Percentiles rank a stretch among this genome's conserved stretches.
Conservation (phyloP, 2,329 filamentous ascomycete genomes). For the Fusarium miscanthi region DNA sequence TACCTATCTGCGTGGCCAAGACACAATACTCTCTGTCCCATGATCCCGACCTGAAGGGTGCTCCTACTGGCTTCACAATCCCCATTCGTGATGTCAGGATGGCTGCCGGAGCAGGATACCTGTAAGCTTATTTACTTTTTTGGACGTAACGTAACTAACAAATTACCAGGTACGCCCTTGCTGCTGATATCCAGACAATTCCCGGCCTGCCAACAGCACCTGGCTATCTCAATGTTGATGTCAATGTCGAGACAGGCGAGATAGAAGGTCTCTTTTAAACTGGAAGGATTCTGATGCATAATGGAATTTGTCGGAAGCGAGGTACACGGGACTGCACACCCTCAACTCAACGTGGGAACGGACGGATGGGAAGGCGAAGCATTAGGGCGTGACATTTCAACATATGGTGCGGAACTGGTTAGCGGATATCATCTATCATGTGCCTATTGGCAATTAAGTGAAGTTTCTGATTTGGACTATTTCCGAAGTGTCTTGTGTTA, state of each 20-base stretch:
- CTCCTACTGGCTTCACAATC: constrained; percentile 92
- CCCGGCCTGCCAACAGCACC: constrained; percentile 94
- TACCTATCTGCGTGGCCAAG: constrained; percentile 97
- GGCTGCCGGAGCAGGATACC: constrained; percentile 92
- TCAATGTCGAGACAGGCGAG: constrained; percentile 83
- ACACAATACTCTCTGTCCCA: constrained; percentile 97
- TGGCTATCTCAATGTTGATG: constrained; percentile 94
- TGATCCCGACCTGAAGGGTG: constrained; percentile 93
- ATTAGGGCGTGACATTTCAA: constrained; percentile 46
- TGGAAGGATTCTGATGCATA: background rate
- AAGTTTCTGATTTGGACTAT: constrained; percentile 10
- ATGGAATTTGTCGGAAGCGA: constrained; percentile 6
- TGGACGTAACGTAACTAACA: constrained; percentile 50
- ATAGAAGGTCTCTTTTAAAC: constrained; percentile 88
- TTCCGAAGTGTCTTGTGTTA: background rate
- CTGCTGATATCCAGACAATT: constrained; percentile 98
- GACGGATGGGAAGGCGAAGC: constrained; percentile 40
- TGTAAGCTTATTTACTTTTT: constrained; percentile 65
- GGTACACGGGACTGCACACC: constrained; percentile 24
- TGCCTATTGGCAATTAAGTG: constrained; percentile 31
- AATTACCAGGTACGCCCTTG: constrained; percentile 79
- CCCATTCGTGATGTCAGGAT: constrained; percentile 94
- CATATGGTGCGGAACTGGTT: constrained; percentile 41
- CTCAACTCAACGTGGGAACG: constrained; percentile 47
- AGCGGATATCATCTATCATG: constrained; percentile 26